Conservation (phyloP, 163 green algal species). For the Coccomyxa subellipsoidea region DNA sequence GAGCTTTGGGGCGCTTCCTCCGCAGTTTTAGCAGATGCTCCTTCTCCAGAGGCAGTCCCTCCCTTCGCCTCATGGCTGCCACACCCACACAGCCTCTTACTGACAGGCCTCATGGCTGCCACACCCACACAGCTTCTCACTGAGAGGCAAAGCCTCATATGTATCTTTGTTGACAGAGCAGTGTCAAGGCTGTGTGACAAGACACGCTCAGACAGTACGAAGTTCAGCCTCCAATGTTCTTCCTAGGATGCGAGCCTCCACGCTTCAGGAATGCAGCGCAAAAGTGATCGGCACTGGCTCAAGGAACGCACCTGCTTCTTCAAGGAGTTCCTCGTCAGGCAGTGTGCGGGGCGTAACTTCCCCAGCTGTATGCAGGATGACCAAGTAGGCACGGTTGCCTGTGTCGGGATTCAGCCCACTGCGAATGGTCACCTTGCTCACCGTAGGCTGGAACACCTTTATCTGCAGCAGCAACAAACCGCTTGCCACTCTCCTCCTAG, state of each 20-base stretch:
- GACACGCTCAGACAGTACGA: too few relatives aligned
- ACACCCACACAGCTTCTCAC: too few relatives aligned
- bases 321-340: neutral
- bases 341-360: too few relatives aligned
- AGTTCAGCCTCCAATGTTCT: too few relatives aligned
- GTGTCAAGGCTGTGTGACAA: too few relatives aligned
- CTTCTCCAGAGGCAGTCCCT: neutral
- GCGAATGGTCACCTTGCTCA: neutral
- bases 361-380: slow-evolving; percentile 26
- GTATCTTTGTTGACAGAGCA: too few relatives aligned
- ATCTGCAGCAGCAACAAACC: neutral
- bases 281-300: too few relatives aligned
- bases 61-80: neutral
- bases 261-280: too few relatives aligned
- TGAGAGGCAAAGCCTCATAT: too few relatives aligned
- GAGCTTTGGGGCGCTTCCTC: neutral
- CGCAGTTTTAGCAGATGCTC: neutral
- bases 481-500: too few relatives aligned
- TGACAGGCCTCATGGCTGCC: neutral
- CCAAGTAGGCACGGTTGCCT: neutral
- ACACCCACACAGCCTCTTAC: too few relatives aligned
- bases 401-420: slow-evolving; percentile 1
- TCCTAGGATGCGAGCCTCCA: too few relatives aligned
- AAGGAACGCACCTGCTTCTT: neutral
- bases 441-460: slow-evolving; percentile 22